A percentile compares a stretch with the other conserved stretches of the same genome.
Evolutionary conservation across 2,329 filamentous ascomycete genomes (phyloP).

Genomic region (Camillea tinctor): DNA sequence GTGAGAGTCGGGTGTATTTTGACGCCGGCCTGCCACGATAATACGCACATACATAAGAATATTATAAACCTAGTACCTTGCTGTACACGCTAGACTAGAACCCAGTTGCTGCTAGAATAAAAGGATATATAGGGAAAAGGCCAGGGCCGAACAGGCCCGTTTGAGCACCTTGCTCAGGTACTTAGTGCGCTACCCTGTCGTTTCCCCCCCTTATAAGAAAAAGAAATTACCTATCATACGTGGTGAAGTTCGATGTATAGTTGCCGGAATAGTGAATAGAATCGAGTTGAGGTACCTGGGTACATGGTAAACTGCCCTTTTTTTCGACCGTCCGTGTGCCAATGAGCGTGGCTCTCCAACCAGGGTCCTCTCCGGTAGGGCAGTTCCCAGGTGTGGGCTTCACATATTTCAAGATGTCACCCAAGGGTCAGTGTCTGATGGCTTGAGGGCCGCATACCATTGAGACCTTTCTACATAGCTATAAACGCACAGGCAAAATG

Average conservation of each 20-base stretch:
- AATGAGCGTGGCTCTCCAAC: background rate
- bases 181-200: background rate
- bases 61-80: no score
- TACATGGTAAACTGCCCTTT: background rate
- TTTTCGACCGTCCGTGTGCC: background rate
- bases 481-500: background rate
- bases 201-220: background rate
- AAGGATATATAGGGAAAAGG: background rate
- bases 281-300: background rate
- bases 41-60: no score
- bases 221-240: background rate
- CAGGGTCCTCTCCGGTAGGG: background rate
- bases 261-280: background rate
- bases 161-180: background rate
- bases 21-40: no score
- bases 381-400: background rate
- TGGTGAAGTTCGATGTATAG: background rate
- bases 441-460: background rate
- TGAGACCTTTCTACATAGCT: background rate
- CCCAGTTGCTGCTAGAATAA: background rate
- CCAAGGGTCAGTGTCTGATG: background rate
- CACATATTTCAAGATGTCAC: background rate
- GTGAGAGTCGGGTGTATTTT: no score
- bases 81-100: no score
- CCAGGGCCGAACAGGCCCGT: background rate